Evolutionary conservation across 495 filamentous ascomycete genomes (phyloP).

Genomic region (Poronia punctata): DNA sequence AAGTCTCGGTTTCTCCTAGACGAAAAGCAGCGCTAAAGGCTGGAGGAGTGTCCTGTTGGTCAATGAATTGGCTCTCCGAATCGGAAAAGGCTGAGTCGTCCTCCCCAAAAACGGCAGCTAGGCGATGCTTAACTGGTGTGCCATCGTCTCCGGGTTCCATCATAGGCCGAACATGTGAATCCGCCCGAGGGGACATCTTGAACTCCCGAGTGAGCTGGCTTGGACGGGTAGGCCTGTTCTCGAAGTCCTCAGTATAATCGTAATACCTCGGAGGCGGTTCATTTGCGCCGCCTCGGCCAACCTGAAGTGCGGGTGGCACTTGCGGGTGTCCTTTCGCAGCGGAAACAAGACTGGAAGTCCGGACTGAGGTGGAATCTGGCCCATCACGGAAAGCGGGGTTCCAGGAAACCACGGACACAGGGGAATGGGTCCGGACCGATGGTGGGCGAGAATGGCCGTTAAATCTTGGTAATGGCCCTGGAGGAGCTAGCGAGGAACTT

Average conservation of each 20-base stretch:
- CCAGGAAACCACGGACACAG: constrained; percentile 21
- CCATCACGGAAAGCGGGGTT: constrained; percentile 17
- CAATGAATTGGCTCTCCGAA: constrained; percentile 9
- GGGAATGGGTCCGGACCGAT: constrained; percentile 17
- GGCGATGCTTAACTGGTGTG: constrained; percentile 3
- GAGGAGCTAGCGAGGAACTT: constrained; percentile 25
- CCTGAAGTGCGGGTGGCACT: constrained; percentile 14
- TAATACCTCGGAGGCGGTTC: constrained; percentile 35
- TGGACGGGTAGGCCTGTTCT: constrained; percentile 16
- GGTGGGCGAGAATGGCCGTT: constrained; percentile 12
- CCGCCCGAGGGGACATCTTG: constrained; percentile 25
- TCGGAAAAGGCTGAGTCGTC: constrained; percentile 20
- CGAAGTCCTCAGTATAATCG: constrained; percentile 48
- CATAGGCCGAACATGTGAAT: constrained; percentile 20
- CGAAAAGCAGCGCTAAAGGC: background rate
- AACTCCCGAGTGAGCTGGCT: constrained; percentile 22
- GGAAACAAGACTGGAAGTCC: constrained; percentile 34
- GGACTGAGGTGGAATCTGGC: constrained; percentile 15
- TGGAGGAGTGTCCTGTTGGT: constrained; percentile 4
- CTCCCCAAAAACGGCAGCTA: constrained; percentile 15
- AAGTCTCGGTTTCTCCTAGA: constrained; percentile 2
- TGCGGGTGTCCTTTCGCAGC: constrained; percentile 35
- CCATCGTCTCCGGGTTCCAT: constrained; percentile 23
- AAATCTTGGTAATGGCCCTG: constrained; percentile 19
- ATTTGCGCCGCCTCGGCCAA: constrained; percentile 8